A percentile compares a stretch with the other conserved stretches of the same genome.
phyloP scores from a whole-genome alignment of 1,284 basidiomycete species.

The Marasmius fiardii region DNA sequence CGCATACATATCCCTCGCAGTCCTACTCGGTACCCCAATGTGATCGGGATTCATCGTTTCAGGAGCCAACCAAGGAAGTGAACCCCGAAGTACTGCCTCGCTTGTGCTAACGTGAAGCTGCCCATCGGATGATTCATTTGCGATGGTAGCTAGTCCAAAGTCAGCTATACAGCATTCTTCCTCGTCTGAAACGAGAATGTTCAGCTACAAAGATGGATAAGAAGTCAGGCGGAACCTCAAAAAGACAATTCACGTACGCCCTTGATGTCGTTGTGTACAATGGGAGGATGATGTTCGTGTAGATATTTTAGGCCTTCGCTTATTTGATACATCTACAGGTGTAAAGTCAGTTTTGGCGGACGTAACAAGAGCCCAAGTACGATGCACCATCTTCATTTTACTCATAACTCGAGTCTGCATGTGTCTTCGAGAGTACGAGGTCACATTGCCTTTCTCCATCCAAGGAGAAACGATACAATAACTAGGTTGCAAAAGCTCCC shows the following conservation, averaged over 20 bases:
- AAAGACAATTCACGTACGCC: conserved; percentile 9
- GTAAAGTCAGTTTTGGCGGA: conserved; percentile 5
- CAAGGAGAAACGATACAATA: conserved; percentile 17
- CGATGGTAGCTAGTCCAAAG: conserved; percentile 8
- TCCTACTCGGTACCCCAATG: background rate
- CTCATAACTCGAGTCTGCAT: background rate
- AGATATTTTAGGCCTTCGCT: conserved; percentile 16
- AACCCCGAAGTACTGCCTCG: background rate
- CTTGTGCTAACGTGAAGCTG: background rate
- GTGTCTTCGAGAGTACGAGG: conserved; percentile 4
- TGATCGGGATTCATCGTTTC: conserved; percentile 4
- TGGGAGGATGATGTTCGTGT: conserved; percentile 11
- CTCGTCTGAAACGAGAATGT: conserved; percentile 7
- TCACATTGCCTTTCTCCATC: conserved; percentile 15
- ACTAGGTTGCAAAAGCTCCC: background rate
- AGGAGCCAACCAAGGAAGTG: conserved; percentile 8
- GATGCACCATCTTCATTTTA: conserved; percentile 5
- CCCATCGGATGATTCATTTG: background rate
- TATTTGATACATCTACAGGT: conserved; percentile 10
- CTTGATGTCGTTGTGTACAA: conserved; percentile 19
- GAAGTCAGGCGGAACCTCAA: background rate
- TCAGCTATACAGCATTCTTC: conserved; percentile 6
- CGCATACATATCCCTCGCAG: conserved; percentile 10
- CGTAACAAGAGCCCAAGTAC: background rate
- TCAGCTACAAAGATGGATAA: background rate